Percentiles rank a stretch among this genome's conserved stretches.
Evolutionary conservation across 1,284 basidiomycete species (phyloP).

Genomic region (Xerocomus amazonicus): DNA sequence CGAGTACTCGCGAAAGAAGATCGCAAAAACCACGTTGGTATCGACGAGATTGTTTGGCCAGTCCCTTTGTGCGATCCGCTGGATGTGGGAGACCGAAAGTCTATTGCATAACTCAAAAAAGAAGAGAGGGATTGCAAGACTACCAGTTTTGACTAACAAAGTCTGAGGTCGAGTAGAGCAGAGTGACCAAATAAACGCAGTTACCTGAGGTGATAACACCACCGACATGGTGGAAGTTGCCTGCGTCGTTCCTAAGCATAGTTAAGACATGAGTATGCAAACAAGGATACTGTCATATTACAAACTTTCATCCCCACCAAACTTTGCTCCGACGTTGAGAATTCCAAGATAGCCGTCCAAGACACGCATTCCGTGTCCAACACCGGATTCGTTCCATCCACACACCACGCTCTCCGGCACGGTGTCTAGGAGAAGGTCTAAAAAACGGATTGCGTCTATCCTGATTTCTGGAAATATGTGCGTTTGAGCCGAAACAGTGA

Average conservation of each 20-base stretch:
- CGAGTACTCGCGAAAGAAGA: slow-evolving; percentile 47
- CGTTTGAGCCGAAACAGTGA: slow-evolving; percentile 87
- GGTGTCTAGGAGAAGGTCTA: slow-evolving; percentile 75
- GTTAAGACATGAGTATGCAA: background rate
- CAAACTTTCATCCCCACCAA: slow-evolving; percentile 54
- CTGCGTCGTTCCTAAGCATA: slow-evolving; percentile 42
- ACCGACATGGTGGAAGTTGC: slow-evolving; percentile 64
- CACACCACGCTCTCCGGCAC: slow-evolving; percentile 67
- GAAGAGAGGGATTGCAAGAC: slow-evolving; percentile 58
- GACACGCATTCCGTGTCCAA: slow-evolving; percentile 57
- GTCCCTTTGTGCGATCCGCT: slow-evolving; percentile 10
- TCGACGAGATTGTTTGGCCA: slow-evolving; percentile 14
- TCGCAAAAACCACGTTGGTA: slow-evolving; percentile 50
- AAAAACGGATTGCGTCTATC: slow-evolving; percentile 82
- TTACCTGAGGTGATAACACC: slow-evolving; percentile 59
- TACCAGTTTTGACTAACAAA: slow-evolving; percentile 56
- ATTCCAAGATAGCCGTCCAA: slow-evolving; percentile 76
- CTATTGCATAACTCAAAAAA: slow-evolving; percentile 50
- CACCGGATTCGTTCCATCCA: slow-evolving; percentile 57
- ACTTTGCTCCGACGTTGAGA: slow-evolving; percentile 61
- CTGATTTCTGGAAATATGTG: slow-evolving; percentile 95
- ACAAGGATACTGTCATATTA: background rate
- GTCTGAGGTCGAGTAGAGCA: slow-evolving; percentile 3
- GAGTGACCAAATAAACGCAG: slow-evolving; percentile 20
- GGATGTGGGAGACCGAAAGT: slow-evolving; percentile 12